Evolutionary conservation across 768 basidiomycete species (phyloP), one percentile per base, ranked within the genome.

Genomic region (Suillus fuscotomentosus): DNA sequence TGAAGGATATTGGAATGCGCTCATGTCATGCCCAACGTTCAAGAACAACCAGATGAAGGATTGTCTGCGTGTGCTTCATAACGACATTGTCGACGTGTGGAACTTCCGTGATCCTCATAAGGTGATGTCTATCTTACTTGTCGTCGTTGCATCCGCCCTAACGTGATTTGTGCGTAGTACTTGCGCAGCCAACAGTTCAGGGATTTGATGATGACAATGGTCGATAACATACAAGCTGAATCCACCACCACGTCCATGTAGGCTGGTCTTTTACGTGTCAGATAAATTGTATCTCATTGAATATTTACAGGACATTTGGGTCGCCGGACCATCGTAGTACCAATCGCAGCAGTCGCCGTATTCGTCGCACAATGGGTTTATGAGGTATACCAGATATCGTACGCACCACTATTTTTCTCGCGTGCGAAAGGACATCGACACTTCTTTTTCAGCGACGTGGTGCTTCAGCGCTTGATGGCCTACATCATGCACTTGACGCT

Each of bases 401-500:
- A 51, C 17, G 45, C 60, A 54, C 17, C 13, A 8, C 15, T 22
- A 11, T 38, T 38, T 31, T 4, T 38, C 4, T 0, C 27, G 34
- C 34, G 17, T 43, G 14, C n/a, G 3, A 24, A 10, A 38, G n/a
- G 31, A n/a, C 4, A 9, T 8, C 13, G 24, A 56, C 54, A 22
- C 10, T 20, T 24, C 8, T 5, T 65, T 5, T 5, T 41, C 47
- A 61, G 65, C 34, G 45, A 39, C 8, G 15, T 42, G 34, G 65
- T 65, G 27, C 60, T 66, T 13, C 69, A 64, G 27, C 63, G 60
- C 54, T 65, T 73, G 9, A 73, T 73, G 57, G 64, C 65, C 14
- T 73, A 73, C 63, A 73, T 73, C 34, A 61, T 71, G 39, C 70
- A 73, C 60, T 42, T 73, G 6, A 73, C 70, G 1, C 63, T 71